Percentiles rank a stretch among this genome's conserved stretches.
Conservation (phyloP, 2,329 filamentous ascomycete genomes). For the Huntiella decipiens region DNA sequence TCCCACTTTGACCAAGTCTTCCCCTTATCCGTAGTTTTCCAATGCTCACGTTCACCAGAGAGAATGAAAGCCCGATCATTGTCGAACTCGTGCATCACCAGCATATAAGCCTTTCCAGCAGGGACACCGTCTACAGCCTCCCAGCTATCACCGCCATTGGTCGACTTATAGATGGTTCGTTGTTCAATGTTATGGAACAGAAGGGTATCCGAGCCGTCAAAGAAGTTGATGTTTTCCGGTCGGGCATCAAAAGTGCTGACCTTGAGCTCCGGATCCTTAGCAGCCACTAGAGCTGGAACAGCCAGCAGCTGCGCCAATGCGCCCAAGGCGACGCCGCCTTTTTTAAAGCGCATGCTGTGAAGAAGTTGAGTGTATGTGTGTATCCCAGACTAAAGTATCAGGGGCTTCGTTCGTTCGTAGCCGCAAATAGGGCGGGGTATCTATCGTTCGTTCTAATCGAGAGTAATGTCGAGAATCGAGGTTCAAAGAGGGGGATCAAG, state of each 20-base stretch:
- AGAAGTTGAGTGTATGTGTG: no score
- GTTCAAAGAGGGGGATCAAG: no score
- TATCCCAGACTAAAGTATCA: no score
- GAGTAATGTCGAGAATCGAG: no score
- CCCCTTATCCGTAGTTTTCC: conserved; percentile 65
- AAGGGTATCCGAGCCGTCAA: conserved; percentile 70
- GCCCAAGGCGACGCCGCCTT: conserved; percentile 7
- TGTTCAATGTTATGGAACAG: conserved; percentile 50
- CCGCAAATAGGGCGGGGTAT: no score
- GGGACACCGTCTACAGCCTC: conserved; percentile 42
- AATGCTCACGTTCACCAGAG: conserved; percentile 52
- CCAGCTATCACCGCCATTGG: conserved; percentile 68
- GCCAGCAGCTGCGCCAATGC: conserved; percentile 8
- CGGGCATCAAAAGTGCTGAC: conserved; percentile 45
- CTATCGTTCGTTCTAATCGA: no score
- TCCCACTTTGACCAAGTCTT: conserved; percentile 63
- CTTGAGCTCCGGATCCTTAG: conserved; percentile 46
- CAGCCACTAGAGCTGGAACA: conserved; percentile 13
- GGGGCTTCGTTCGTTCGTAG: no score
- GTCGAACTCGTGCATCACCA: conserved; percentile 65
- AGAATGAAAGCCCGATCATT: conserved; percentile 62
- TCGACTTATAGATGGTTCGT: conserved; percentile 55
- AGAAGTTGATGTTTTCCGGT: conserved; percentile 63
- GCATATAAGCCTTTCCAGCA: conserved; percentile 38
- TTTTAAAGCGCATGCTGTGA: conserved; percentile 6